These are phyloP conservation scores for Sisymbrium altissimum DNA, from an alignment of 345 rosid genomes.

Conservation along the genomic window DNA sequence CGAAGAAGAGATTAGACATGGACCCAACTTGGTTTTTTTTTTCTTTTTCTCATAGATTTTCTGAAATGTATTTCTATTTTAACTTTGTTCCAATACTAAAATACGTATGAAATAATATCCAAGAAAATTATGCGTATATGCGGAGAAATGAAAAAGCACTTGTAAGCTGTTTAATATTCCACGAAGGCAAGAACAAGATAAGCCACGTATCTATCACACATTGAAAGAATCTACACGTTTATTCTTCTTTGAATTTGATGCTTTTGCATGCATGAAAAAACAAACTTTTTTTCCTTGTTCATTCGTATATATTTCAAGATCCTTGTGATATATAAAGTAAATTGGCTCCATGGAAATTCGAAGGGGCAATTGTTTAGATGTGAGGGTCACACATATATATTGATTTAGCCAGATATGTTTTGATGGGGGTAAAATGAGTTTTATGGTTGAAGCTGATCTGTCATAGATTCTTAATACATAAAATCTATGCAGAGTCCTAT, in stretches of 20 bases:
- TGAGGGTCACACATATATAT: constrained; percentile 1
- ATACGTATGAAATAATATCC: constrained; percentile 29
- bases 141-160: constrained; percentile 22
- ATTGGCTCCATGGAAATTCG: constrained; percentile 11
- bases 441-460: background rate
- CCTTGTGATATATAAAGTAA: constrained; percentile 27
- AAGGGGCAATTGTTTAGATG: constrained; percentile 13
- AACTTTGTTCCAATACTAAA: background rate
- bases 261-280: constrained; percentile 29
- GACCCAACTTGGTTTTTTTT: constrained; percentile 23
- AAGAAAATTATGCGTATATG: constrained; percentile 35
- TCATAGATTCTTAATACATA: background rate
- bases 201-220: constrained; percentile 26
- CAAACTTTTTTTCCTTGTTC: background rate
- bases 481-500: background rate
- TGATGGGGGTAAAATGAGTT: background rate
- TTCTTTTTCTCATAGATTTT: background rate
- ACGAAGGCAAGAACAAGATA: constrained; percentile 18
- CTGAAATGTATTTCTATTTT: background rate
- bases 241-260: constrained; percentile 28
- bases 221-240: constrained; percentile 12
- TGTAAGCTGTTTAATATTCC: constrained; percentile 27
- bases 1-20: constrained; percentile 19
- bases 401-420: background rate
- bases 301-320: constrained; percentile 30